These are phyloP conservation scores for Pseudocercospora fuligena DNA, from an alignment of 2,329 filamentous ascomycete genomes.

Conservation along the genomic window DNA sequence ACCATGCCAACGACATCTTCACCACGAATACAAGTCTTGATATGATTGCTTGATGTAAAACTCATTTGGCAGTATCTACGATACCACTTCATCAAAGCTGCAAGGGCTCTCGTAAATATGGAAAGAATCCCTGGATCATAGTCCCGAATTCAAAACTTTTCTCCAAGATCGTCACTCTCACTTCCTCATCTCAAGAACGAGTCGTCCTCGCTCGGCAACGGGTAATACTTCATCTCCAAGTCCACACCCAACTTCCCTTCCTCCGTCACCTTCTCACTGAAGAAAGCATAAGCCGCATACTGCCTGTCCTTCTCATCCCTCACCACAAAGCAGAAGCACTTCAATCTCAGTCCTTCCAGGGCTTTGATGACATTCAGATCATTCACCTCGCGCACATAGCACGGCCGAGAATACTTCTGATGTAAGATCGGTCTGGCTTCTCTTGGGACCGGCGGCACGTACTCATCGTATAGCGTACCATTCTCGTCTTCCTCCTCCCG, in stretches of 20 bases:
- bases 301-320: neutral
- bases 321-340: slow-evolving; percentile 1
- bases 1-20: too few species aligned
- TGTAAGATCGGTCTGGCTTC: neutral
- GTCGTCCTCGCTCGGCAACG: neutral
- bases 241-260: neutral
- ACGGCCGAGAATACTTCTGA: neutral
- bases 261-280: neutral
- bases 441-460: neutral
- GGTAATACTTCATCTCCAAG: slow-evolving; percentile 2
- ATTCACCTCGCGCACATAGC: neutral
- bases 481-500: neutral
- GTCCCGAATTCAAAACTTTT: neutral
- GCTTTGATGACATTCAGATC: neutral
- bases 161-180: neutral
- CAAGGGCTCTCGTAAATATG: neutral
- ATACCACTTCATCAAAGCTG: neutral
- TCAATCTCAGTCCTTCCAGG: slow-evolving; percentile 1
- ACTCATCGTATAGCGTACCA: neutral
- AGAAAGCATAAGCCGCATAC: slow-evolving; percentile 1
- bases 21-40: neutral
- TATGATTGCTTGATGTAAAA: neutral
- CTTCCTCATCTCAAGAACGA: neutral
- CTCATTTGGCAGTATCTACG: neutral
- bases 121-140: too few species aligned